Evolutionary conservation across 176 grass and related monocot genomes (phyloP), one percentile per base, ranked within the genome.

Genomic region (Cenchrus fungigraminus): DNA sequence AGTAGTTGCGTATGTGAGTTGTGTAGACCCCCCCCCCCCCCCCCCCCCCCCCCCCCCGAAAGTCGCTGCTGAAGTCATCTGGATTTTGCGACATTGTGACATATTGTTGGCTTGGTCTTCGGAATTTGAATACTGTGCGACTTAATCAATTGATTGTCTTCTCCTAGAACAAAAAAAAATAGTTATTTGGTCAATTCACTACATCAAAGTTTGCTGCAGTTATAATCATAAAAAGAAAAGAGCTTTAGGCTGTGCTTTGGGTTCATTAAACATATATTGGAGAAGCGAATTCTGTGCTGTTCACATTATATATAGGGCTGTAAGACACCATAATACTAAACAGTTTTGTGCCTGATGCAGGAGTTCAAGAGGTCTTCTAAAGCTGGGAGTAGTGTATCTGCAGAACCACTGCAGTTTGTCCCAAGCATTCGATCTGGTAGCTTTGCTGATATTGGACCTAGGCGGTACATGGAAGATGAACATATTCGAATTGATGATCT

Each of bases 401-500:
- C 59, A 6, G 79, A 92, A 76, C 65, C 22, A 5, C 49, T 75
- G 32, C 74, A 79, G 9, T 98, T 89, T 82, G 53, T 94, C 42
- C 93, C 97, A 4, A 94, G 59, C 45, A 87, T 95, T 69, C 52
- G 91, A 22, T 98, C 97, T 60, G 93, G 97, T 45, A 95, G 97
- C 70, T 95, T 91, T 42, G 89, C 89, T 59, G 90, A 95, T 73
- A 98, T 98, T 78, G 97, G 97, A 9, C 91, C 78, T 19, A 91
- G 97, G 77, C 52, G 78, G 9, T 81, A 88, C 78, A 98, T 98
- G 97, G 97, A 98, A 81, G 97, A 98, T 66, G 97, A 98, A 42
- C 93, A 98, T 68, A 94, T 98, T 52, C 17, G 91, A 50, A 92
- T 98, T 32, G 93, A 98, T 68, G 88, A 98, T 88, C 91, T 98